Conservation (phyloP, 257 asterid species). For the Solanum commersonii region DNA sequence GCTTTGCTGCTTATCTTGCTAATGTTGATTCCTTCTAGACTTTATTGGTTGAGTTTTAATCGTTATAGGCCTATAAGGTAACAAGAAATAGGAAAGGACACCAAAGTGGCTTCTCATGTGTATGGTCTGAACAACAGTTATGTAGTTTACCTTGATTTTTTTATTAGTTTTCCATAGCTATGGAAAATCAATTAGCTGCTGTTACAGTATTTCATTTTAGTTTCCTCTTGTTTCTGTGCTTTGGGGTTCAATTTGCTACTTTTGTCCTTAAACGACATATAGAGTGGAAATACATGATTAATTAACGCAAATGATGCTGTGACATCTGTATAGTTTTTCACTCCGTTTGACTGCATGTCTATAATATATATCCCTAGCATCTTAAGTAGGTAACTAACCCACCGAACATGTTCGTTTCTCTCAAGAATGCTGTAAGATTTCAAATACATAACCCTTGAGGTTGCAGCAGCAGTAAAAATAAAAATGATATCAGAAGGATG, state of each 20-base stretch:
- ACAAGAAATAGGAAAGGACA: background rate
- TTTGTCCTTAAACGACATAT: background rate
- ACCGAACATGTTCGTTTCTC: background rate
- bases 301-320: background rate
- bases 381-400: background rate
- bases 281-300: background rate
- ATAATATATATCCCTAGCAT: background rate
- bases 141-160: background rate
- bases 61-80: background rate
- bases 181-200: background rate
- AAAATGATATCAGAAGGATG: background rate
- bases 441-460: background rate
- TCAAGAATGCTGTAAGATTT: background rate
- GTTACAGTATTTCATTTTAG: background rate
- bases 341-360: background rate
- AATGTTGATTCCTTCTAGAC: background rate
- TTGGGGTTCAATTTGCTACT: background rate
- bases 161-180: background rate
- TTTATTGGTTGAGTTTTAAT: background rate
- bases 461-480: background rate
- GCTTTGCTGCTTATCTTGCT: background rate
- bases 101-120: background rate
- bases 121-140: background rate
- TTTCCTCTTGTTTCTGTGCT: background rate
- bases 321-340: background rate